Base-by-base conservation (phyloP, 2,329 filamentous ascomycete genomes). In the Colletotrichum spaethianum region DNA sequence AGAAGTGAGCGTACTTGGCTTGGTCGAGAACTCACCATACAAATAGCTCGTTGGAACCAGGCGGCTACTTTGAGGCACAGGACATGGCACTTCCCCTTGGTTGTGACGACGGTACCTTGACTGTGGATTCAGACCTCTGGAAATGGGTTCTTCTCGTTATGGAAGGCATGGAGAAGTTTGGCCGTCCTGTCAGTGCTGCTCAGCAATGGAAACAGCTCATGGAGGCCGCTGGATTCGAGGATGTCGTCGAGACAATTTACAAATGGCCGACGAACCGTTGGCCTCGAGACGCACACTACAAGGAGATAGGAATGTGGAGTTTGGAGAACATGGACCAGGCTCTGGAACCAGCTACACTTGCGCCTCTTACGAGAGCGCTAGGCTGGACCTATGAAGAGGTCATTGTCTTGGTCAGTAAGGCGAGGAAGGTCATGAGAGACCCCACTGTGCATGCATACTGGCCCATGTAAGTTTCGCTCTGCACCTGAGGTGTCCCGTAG, bases 341-440 rank as follows among this genome's bases (percentile, higher is more conserved):
- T 16, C 75, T 79, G 36, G 79, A 83, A 74, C 76, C 78, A 7
- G 79, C 82, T 52, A 77, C 75, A 14, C 74, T 83, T 60, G 82
- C 80, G 11, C 74, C 82, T 14, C 80, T 83, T 62, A 84, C 82
- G 3, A 78, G 80, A n/a, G 78, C 77, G 44, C 74, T 83, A 23
- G 79, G 78, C 12, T 83, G 81, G 81, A 77, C 56, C 23, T 65
- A 75, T 11, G 79, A 80, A 14, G 77, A 82, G 60, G 76, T 77
- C 57, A 57, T 68, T 42, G 70, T 74, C 57, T 77, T 79, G 23
- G 73, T 76, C 50, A 73, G 73, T 0, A 26, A 67, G 9, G 76
- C 76, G 1, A 75, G 75, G 33, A 75, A 74, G 55, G 76, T 78
- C 28, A 52, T 78, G 46, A 73, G 67, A 62, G 74, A 77, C 40